Evolutionary conservation across 1,284 basidiomycete genomes (phyloP).

Genomic region (Moesziomyces antarcticus): DNA sequence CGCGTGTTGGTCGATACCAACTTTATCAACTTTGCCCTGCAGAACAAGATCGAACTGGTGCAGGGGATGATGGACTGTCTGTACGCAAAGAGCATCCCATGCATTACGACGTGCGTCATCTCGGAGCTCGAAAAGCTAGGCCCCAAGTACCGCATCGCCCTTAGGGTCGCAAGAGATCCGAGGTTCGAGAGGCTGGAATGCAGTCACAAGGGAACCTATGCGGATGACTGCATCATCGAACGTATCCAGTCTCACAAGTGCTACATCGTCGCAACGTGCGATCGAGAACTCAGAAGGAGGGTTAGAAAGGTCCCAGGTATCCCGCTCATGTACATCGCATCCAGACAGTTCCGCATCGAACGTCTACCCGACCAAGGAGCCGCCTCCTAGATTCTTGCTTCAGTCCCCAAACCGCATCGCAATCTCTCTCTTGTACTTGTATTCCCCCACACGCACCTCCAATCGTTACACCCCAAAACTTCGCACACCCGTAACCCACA

Average conservation of each 20-base stretch:
- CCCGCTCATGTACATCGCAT: conserved; percentile 66
- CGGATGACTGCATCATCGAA: conserved; percentile 97
- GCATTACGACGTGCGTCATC: conserved; percentile 97
- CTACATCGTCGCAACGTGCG: conserved; percentile 97
- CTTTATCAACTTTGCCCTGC: conserved; percentile 98
- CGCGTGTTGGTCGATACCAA: conserved; percentile 98
- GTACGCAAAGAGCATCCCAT: conserved; percentile 99
- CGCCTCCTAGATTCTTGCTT: conserved; percentile 34
- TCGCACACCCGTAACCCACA: too few relatives aligned
- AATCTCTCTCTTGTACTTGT: conserved; percentile 3
- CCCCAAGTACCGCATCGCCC: conserved; percentile 91
- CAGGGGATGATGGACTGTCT: conserved; percentile 99
- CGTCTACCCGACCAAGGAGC: conserved; percentile 65
- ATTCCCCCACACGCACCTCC: not conserved
- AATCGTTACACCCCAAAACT: too few relatives aligned
- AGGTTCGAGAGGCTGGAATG: conserved; percentile 93
- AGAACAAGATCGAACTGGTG: conserved; percentile 96
- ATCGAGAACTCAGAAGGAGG: conserved; percentile 89
- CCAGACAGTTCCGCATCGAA: conserved; percentile 62
- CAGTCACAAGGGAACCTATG: conserved; percentile 93
- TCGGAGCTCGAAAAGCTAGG: conserved; percentile 98
- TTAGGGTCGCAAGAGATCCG: conserved; percentile 95
- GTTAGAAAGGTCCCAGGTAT: conserved; percentile 78
- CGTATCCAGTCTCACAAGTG: conserved; percentile 94
- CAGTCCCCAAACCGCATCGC: not conserved